Evolutionary conservation across 176 grass and related monocot genomes (phyloP).

Genomic region (Guadua angustifolia): DNA sequence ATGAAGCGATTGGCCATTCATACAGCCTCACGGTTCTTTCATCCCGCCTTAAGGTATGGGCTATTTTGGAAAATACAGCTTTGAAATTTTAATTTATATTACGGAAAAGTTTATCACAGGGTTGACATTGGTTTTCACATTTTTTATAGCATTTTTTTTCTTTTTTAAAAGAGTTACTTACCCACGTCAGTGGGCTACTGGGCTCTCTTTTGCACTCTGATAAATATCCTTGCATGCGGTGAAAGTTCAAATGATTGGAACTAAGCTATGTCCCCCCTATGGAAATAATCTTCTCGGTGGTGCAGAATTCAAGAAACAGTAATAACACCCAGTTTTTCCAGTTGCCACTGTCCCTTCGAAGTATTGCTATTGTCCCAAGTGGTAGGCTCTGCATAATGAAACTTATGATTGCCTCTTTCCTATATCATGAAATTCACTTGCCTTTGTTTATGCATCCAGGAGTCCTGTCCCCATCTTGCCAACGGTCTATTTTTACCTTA

Average conservation of each 20-base stretch:
- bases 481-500: constrained; percentile 75
- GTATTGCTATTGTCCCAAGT: constrained; percentile 57
- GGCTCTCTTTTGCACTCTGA: constrained; percentile 1
- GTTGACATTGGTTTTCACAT: background rate
- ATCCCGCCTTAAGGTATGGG: constrained; percentile 67
- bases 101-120: background rate
- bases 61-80: constrained; percentile 25
- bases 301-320: constrained; percentile 70
- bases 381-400: constrained; percentile 54
- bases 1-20: constrained; percentile 90
- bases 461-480: constrained; percentile 66
- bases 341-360: constrained; percentile 82
- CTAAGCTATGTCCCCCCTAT: constrained; percentile 21
- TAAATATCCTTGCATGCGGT: constrained; percentile 26
- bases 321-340: constrained; percentile 76
- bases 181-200: constrained; percentile 1
- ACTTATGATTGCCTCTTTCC: constrained; percentile 33
- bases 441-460: constrained; percentile 56
- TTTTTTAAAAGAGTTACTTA: constrained; percentile 1
- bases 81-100: constrained; percentile 18
- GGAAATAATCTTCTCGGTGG: constrained; percentile 40
- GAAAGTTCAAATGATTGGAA: constrained; percentile 25
- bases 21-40: constrained; percentile 81
- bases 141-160: constrained; percentile 30
- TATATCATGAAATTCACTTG: constrained; percentile 13